Base-by-base conservation (phyloP, 129 eudicot genomes). In the Flaveria brownii region DNA sequence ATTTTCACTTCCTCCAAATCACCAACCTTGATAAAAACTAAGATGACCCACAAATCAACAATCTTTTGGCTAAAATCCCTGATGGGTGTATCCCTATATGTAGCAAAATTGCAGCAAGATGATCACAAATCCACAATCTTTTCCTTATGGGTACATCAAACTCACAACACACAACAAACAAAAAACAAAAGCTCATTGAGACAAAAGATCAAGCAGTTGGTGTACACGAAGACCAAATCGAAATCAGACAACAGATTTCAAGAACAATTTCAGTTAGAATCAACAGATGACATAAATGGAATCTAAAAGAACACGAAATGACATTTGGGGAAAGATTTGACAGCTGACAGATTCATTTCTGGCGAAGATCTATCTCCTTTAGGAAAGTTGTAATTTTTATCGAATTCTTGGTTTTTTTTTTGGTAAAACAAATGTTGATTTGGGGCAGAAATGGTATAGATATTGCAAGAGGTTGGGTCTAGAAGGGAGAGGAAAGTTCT, bases 401-500 rank as follows among this genome's bases (percentile, higher is more conserved):
- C 2, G 51, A 39, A 63, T 50, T 51, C 7, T 41, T 25, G 59
- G 56, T 23, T 36, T 39, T 18, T 47, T 46, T 28, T 69, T 71
- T 18, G 51, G 8, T 10, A 49, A 47, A 72, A 62, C 2, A 33
- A 22, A 16, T 26, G 77, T 51, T 39, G 57, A 63, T 68, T 54
- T 73, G 57, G 61, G 75, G 57, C 16, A 62, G 12, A 49, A 18
- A 56, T 39, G 61, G 18, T 43, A 9, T 15, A 23, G 52, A 68
- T 68, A 57, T 64, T 33, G 25, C 3, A 41, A 68, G 69, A 63
- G 71, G 25, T 72, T 82, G 30, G 43, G 69, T 55, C 46, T 49
- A 47, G 49, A 71, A 70, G 70, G 66, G 77, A 18, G 78, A 76
- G 81, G 95, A 92, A 87, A 36, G 81, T 89, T 89, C 91, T 81